phyloP scores from a whole-genome alignment of 352 stramenopile genomes.

The Lagenidium sp. region DNA sequence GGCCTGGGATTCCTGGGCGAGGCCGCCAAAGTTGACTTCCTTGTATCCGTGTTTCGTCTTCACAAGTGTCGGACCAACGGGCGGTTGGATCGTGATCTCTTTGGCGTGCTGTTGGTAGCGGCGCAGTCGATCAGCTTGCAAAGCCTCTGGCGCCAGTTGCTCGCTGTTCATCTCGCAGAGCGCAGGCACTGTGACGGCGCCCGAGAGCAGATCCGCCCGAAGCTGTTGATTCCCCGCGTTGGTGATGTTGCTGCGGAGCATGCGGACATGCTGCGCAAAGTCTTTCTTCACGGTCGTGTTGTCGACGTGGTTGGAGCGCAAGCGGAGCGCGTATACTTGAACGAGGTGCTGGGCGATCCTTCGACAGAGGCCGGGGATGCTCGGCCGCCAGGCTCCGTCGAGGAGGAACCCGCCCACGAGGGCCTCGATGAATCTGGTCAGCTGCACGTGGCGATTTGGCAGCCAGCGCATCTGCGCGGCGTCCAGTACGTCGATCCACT shows the following conservation, averaged over 20 bases:
- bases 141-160: conserved; percentile 33
- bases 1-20: background rate
- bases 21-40: conserved; percentile 23
- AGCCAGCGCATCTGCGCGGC: conserved; percentile 33
- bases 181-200: conserved; percentile 8
- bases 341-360: conserved; percentile 24
- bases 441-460: conserved; percentile 5
- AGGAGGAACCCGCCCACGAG: conserved; percentile 28
- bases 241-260: conserved; percentile 38
- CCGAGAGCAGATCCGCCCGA: conserved; percentile 24
- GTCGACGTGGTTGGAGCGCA: conserved; percentile 9
- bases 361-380: conserved; percentile 11
- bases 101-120: conserved; percentile 30
- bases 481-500: conserved; percentile 21
- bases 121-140: conserved; percentile 34
- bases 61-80: conserved; percentile 17
- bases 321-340: conserved; percentile 23
- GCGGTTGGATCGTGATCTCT: conserved; percentile 28
- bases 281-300: conserved; percentile 29
- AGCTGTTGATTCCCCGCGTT: conserved; percentile 30
- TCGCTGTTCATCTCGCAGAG: conserved; percentile 41
- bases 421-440: conserved; percentile 30
- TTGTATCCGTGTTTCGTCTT: conserved; percentile 53
- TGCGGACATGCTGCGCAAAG: conserved; percentile 34
- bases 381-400: conserved; percentile 13